A percentile compares a stretch with the other conserved stretches of the same genome.
Evolutionary conservation across 139 green algal genomes (phyloP).

Genomic region (Volvox reticuliferus): DNA sequence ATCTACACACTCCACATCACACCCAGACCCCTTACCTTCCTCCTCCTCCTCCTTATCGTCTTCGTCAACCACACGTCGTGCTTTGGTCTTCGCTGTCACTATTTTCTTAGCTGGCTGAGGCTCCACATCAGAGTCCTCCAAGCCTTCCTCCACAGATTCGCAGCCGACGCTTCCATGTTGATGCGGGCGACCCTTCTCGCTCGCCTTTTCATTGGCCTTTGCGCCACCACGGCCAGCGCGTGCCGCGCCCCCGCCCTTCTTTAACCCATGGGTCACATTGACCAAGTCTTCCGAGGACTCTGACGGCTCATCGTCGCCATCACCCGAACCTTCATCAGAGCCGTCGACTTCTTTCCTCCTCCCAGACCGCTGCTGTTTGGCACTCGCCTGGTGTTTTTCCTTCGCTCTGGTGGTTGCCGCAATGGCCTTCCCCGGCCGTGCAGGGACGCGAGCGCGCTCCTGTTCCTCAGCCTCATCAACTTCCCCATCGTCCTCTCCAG

Average conservation of each 20-base stretch:
- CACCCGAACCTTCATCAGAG: background rate
- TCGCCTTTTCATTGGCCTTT: background rate
- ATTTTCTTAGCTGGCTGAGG: background rate
- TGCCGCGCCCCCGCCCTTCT: too few relatives aligned
- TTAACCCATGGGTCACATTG: background rate
- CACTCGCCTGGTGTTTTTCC: background rate
- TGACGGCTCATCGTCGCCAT: background rate
- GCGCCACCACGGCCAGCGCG: background rate
- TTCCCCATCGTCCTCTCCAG: background rate
- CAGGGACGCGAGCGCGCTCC: too few relatives aligned
- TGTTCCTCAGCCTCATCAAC: background rate
- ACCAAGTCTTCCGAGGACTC: background rate
- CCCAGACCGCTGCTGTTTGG: background rate
- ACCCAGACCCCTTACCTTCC: background rate
- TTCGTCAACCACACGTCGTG: background rate
- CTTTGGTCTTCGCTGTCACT: background rate
- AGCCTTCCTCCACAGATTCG: background rate
- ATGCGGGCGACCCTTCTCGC: background rate
- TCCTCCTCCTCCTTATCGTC: constrained; percentile 26
- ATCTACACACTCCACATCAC: too few relatives aligned
- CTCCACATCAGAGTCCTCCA: background rate
- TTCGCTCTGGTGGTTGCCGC: background rate
- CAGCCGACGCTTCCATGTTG: background rate
- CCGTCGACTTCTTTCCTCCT: background rate
- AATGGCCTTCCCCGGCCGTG: background rate